These are phyloP conservation scores for Psilocybe cubensis DNA, from an alignment of 768 basidiomycete species.

Conservation along the genomic window DNA sequence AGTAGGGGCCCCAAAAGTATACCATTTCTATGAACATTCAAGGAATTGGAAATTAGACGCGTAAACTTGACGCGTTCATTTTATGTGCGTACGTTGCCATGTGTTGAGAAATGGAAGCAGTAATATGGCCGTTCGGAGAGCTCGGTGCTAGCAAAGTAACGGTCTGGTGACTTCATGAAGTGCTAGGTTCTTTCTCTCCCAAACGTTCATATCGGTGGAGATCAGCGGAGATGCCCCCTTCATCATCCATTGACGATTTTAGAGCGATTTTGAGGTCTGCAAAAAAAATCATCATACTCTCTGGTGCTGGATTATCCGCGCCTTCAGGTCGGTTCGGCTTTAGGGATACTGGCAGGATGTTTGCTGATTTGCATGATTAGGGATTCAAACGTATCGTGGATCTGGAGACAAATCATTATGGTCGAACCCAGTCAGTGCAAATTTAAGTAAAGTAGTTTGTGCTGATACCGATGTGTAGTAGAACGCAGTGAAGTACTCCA, in stretches of 20 bases:
- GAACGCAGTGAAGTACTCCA: conserved; percentile 28
- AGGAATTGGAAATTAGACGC: too few relatives aligned
- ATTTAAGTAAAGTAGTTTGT: not conserved
- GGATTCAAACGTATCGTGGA: conserved; percentile 17
- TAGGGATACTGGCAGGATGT: not conserved
- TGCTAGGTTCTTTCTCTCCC: too few relatives aligned
- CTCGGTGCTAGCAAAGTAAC: too few relatives aligned
- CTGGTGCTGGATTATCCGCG: conserved; percentile 21
- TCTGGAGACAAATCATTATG: conserved; percentile 12
- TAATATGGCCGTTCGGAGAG: too few relatives aligned
- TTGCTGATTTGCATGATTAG: not conserved
- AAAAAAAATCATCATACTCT: conserved; percentile 16
- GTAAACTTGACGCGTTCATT: too few relatives aligned
- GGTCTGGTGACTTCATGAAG: too few relatives aligned
- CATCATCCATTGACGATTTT: conserved; percentile 9
- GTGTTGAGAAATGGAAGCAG: too few relatives aligned
- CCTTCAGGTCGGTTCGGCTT: conserved; percentile 15
- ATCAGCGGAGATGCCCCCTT: conserved; percentile 7
- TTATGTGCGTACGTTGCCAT: too few relatives aligned
- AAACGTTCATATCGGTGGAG: too few relatives aligned
- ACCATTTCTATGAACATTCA: too few relatives aligned
- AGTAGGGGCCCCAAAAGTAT: too few relatives aligned
- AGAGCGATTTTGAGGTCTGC: conserved; percentile 4
- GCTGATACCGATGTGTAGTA: not conserved
- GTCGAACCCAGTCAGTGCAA: conserved; percentile 9